Evolutionary conservation across 495 filamentous ascomycete genomes (phyloP), one percentile per base, ranked within the genome.

Genomic region (Aspergillus incahuasiensis): DNA sequence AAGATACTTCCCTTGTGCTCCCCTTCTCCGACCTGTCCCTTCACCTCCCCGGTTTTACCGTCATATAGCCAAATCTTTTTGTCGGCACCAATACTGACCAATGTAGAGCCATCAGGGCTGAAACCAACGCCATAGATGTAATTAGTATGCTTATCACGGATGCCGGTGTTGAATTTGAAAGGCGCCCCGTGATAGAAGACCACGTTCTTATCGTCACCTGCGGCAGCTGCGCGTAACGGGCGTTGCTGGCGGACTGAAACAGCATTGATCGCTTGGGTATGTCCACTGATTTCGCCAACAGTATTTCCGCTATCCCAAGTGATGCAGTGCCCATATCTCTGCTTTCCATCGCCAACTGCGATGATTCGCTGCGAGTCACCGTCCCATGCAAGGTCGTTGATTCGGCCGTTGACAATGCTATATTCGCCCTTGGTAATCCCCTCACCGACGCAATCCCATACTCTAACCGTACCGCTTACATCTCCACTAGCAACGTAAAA

Each of bases 401-500:
- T 95, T 44, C 89, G 86, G 30, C 94, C 95, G 48, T 90, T 92
- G 60, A 97, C 90, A 68, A 97, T 96, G 57, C 83, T 82, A 70
- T 96, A 97, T 69, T 97, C 94, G 51, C 92, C 87, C 63, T 83
- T 84, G 50, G 79, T 82, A 44, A 75, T 68, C 18, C 80, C 79
- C 22, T 81, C 77, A 15, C 81, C 79, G 43, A 75, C 68, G 50
- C 75, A 81, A 66, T 97, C 91, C 94, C 94, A 98, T 11, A 98
- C 89, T 50, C 88, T 79, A 38, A 97, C 89, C 42, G 79, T 81
- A 46, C 94, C 94, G 2, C 85, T 82, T 1, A 84, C 80, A 74
- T 98, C 94, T 54, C 92, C 94, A 56, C 88, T 92, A n/a, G 95
- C 94, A 56, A 97, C 82, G 59, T 92, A 97, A 78, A 88, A 97